Evolutionary conservation across 805 yeast genomes (phyloP).

Genomic region (Kodamaea neixiangensis): DNA sequence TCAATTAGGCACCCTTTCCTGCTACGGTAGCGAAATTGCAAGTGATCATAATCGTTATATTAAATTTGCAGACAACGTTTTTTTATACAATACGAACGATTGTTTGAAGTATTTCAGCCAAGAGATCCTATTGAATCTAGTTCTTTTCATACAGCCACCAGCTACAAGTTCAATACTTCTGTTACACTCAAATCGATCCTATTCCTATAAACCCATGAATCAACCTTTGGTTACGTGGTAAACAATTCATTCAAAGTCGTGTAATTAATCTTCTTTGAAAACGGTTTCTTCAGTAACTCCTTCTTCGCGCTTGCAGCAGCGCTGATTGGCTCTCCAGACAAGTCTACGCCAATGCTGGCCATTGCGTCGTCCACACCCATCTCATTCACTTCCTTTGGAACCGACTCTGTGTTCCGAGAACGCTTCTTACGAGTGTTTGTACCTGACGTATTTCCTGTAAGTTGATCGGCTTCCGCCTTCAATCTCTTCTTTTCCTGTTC

Average conservation of each 20-base stretch:
- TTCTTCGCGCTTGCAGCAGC: conserved; percentile 81
- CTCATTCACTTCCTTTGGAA: conserved; percentile 24
- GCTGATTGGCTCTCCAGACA: conserved; percentile 43
- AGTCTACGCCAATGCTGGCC: conserved; percentile 41
- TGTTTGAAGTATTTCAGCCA: too few relatives aligned
- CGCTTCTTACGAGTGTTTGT: conserved; percentile 38
- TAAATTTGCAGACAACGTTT: too few relatives aligned
- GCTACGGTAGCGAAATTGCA: too few relatives aligned
- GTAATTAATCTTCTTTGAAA: conserved; percentile 89
- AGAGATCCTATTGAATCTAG: too few relatives aligned
- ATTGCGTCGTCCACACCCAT: conserved; percentile 34
- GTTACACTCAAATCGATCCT: too few relatives aligned
- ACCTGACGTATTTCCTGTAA: conserved; percentile 69
- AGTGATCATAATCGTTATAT: too few relatives aligned
- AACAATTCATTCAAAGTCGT: conserved; percentile 66
- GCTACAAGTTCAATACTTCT: not conserved
- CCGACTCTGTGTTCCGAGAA: conserved; percentile 19
- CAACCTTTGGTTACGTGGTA: not conserved
- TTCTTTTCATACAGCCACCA: too few relatives aligned
- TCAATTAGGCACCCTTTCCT: too few relatives aligned
- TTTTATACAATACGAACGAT: too few relatives aligned
- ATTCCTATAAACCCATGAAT: too few relatives aligned
- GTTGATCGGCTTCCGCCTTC: conserved; percentile 81
- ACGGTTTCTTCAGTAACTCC: conserved; percentile 72
- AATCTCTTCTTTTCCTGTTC: conserved; percentile 84